A percentile compares a stretch with the other conserved stretches of the same genome.
Evolutionary conservation across 1,139 yeast species (phyloP).

Genomic region (Magnusiomyces paraingens): DNA sequence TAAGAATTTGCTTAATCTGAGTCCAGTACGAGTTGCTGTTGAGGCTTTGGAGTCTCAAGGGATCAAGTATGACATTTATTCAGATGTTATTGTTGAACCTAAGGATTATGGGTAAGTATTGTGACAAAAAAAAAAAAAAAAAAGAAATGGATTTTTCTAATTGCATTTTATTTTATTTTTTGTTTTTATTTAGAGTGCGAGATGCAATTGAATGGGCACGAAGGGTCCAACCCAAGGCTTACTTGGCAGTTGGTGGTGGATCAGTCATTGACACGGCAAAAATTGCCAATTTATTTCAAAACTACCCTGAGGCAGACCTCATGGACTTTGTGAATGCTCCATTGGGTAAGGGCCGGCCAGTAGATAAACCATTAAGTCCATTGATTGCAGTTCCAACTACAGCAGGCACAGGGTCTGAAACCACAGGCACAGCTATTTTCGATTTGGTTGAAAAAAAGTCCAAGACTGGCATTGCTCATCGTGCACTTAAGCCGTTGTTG

Average conservation of each 20-base stretch:
- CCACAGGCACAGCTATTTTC: conserved; percentile 41
- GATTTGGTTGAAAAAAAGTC: conserved; percentile 33
- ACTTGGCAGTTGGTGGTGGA: conserved; percentile 40
- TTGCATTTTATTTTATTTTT: not conserved
- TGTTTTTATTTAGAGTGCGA: conserved; percentile 23
- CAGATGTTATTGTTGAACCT: conserved; percentile 37
- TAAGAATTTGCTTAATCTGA: conserved; percentile 23
- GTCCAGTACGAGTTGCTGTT: conserved; percentile 33
- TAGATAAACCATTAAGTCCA: conserved; percentile 33
- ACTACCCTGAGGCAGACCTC: conserved; percentile 35
- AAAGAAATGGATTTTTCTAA: not conserved
- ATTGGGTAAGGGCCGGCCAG: conserved; percentile 37
- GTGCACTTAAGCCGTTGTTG: conserved; percentile 36
- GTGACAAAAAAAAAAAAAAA: not conserved
- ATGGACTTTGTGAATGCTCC: conserved; percentile 40
- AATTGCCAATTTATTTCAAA: conserved; percentile 36
- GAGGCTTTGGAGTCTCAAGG: conserved; percentile 34
- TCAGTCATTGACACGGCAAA: conserved; percentile 40
- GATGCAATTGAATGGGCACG: conserved; percentile 38
- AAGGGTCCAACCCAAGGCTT: conserved; percentile 33
- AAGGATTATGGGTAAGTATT: conserved; percentile 30
- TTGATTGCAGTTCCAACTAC: conserved; percentile 41
- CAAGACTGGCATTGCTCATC: conserved; percentile 38
- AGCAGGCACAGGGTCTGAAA: conserved; percentile 43
- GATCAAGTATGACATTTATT: conserved; percentile 34